Conservation (phyloP, 1,284 basidiomycete species). For the Porodaedalea pini region DNA sequence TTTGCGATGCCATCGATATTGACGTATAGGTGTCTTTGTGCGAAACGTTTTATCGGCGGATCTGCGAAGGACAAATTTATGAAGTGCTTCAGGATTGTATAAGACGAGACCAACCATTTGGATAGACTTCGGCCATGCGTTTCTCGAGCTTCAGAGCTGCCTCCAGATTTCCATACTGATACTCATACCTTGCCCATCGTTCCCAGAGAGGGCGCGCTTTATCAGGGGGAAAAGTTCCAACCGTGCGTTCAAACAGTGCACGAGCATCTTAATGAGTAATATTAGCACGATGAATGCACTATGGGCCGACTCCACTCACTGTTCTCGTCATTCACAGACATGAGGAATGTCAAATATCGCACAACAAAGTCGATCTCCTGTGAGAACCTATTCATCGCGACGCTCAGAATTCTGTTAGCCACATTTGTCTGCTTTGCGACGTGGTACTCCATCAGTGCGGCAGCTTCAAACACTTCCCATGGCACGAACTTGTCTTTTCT, state of each 20-base stretch:
- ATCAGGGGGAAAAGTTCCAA: constrained; percentile 75
- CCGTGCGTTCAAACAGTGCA: constrained; percentile 89
- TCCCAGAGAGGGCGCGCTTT: constrained; percentile 89
- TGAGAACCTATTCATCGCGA: constrained; percentile 84
- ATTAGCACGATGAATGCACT: constrained; percentile 17
- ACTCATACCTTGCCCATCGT: constrained; percentile 93
- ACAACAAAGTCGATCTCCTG: constrained; percentile 85
- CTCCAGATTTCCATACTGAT: constrained; percentile 91
- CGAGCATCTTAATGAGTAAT: constrained; percentile 70
- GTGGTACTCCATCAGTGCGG: constrained; percentile 95
- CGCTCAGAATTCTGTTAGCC: constrained; percentile 91
- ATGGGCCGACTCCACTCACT: constrained; percentile 52
- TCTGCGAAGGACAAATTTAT: constrained; percentile 43
- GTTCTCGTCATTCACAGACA: constrained; percentile 93
- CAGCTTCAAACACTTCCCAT: constrained; percentile 94
- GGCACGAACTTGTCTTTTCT: constrained; percentile 81
- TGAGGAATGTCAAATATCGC: constrained; percentile 89
- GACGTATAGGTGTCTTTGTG: constrained; percentile 85
- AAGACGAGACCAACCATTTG: constrained; percentile 54
- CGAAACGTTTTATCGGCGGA: constrained; percentile 87
- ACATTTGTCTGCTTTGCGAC: constrained; percentile 84
- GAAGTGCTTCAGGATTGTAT: not conserved
- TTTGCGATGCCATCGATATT: constrained; percentile 87
- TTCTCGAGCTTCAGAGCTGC: constrained; percentile 87
- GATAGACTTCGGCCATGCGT: constrained; percentile 84